These are phyloP conservation scores for Trichoderma sp. DNA, from an alignment of 2,329 filamentous ascomycete species.

Conservation along the genomic window DNA sequence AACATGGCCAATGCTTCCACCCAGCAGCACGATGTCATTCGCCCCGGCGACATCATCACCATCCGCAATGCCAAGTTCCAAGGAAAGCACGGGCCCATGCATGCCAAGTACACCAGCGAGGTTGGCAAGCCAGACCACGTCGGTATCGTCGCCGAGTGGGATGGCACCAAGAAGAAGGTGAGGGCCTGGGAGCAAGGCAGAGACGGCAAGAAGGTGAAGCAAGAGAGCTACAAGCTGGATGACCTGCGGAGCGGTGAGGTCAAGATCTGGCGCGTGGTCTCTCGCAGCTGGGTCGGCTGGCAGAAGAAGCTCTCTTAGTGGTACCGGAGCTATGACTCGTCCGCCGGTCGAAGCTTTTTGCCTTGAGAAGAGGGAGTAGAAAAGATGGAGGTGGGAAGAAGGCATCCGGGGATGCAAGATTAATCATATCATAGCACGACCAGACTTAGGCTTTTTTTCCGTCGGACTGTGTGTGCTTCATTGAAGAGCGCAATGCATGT, in stretches of 20 bases:
- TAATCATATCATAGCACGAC: slow-evolving; percentile 22
- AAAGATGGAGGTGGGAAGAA: not conserved
- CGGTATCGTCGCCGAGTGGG: slow-evolving; percentile 91
- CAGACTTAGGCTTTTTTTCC: not conserved
- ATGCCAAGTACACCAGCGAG: slow-evolving; percentile 87
- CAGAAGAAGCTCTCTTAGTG: slow-evolving; percentile 51
- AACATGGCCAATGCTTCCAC: slow-evolving; percentile 95
- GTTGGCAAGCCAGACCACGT: slow-evolving; percentile 90
- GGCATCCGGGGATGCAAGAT: not conserved
- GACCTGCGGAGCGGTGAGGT: slow-evolving; percentile 93
- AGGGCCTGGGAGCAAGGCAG: slow-evolving; percentile 92
- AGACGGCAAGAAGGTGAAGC: slow-evolving; percentile 83
- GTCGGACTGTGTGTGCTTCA: not conserved
- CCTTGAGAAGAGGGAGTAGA: not conserved
- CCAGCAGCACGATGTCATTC: slow-evolving; percentile 88
- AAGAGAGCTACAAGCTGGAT: slow-evolving; percentile 91
- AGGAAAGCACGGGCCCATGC: slow-evolving; percentile 92
- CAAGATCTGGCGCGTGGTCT: slow-evolving; percentile 96
- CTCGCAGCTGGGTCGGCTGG: slow-evolving; percentile 91
- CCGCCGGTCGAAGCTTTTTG: not conserved
- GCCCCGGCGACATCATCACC: slow-evolving; percentile 87
- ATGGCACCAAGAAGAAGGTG: slow-evolving; percentile 97
- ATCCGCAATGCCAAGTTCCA: slow-evolving; percentile 94
- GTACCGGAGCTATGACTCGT: slow-evolving; percentile 10
- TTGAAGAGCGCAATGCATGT: slow-evolving; percentile 13